Evolutionary conservation across 2,329 filamentous ascomycete species (phyloP), one percentile per base, ranked within the genome.

Genomic region (Alternaria gaisen): DNA sequence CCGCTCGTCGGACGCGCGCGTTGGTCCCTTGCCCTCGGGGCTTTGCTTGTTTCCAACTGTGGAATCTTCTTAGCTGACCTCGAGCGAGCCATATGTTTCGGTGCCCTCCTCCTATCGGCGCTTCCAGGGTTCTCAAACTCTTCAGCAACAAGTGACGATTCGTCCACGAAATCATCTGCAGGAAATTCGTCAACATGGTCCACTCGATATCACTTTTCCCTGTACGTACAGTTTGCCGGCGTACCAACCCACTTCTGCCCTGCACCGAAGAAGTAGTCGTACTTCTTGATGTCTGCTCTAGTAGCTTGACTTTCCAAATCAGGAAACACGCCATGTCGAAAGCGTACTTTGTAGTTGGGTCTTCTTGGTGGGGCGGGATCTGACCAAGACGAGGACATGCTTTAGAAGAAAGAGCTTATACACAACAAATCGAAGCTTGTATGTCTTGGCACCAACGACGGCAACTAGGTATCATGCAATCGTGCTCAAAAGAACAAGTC

Each of bases 271-370:
- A 70, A 72, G 58, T 62, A 70, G 58, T 69, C 66, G 52, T 72
- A 72, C 50, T 70, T 70, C 38, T 72, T 72, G 28, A 69, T 68
- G 46, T 70, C 66, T 5, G 61, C 66, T 40, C 66, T 55, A 5
- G 61, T 69, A n/a, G 63, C 69, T 44, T 61, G 36, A 5, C 53
- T 54, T 47, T 65, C 68, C 24, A 43, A 34, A 42, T 65, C 48
- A 4, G 67, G 66, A 59, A 61, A 70, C 2, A 70, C 66, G 7
- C 67, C 64, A 52, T 70, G 64, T 47, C 66, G 58, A 55, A 71
- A 70, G 5, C 69, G 61, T 10, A 72, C 64, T 18, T 56, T 60
- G 53, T 69, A 70, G 47, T 66, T 69, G 24, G 64, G 18, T 10
- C 60, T 67, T 42, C 50, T 70, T 3, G 63, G 47, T 26, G 41